Conservation (phyloP, 345 rosid species). For the Pistacia vera region DNA sequence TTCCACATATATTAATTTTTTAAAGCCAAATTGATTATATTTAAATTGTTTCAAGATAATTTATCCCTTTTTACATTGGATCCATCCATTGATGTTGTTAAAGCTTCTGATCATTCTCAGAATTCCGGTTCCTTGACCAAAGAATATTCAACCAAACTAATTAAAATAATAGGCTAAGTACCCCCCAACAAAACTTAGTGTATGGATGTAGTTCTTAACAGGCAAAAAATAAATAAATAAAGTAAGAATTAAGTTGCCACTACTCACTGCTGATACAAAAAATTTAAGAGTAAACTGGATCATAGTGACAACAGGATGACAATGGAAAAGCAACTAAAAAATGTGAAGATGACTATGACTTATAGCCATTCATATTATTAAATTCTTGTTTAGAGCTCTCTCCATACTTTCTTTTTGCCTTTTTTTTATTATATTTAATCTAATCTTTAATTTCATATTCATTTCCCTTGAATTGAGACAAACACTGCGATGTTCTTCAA, state of each 20-base stretch:
- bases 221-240: not conserved
- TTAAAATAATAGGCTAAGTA: constrained; percentile 7
- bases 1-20: no score
- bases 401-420: constrained; percentile 17
- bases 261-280: constrained; percentile 21
- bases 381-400: constrained; percentile 5
- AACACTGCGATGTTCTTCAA: not conserved
- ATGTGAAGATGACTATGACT: constrained; percentile 11
- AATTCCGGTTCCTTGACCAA: no score
- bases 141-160: not conserved
- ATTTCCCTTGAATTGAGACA: not conserved
- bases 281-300: constrained; percentile 4
- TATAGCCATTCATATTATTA: constrained; percentile 14
- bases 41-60: not conserved
- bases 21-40: not conserved
- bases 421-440: not conserved
- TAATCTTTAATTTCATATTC: not conserved
- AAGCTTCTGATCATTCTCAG: no score
- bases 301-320: constrained; percentile 27
- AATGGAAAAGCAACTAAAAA: constrained; percentile 6
- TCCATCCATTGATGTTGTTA: not conserved
- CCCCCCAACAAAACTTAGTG: constrained; percentile 40
- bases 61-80: not conserved
- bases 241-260: constrained; percentile 22
- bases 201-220: constrained; percentile 16